Conservation (phyloP, 345 rosid genomes). For the Populus pruinosa region DNA sequence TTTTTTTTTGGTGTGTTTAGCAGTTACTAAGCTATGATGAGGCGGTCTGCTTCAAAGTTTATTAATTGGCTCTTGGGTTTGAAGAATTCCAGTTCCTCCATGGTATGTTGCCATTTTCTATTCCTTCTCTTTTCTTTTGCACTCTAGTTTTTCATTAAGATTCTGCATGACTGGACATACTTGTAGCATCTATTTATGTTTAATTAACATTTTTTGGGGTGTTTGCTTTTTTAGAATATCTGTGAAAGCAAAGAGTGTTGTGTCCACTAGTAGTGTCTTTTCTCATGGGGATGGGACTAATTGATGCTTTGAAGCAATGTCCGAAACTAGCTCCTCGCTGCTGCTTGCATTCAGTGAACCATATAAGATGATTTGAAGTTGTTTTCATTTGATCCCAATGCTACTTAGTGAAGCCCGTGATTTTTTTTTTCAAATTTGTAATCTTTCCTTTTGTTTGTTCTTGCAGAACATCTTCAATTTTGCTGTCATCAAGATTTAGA, state of each 20-base stretch:
- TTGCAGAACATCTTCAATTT: neutral
- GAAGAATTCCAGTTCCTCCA: neutral
- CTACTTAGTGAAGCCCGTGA: neutral
- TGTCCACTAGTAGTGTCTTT: too few species aligned
- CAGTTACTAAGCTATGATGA: conserved; percentile 7
- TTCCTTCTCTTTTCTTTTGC: neutral
- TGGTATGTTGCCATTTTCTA: neutral
- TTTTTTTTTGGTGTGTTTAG: too few species aligned
- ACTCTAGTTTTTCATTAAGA: neutral
- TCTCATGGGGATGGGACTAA: too few species aligned
- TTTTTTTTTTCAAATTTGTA: neutral
- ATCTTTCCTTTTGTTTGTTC: neutral
- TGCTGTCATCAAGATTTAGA: neutral
- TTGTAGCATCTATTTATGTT: neutral
- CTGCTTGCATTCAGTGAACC: neutral
- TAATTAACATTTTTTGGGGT: neutral
- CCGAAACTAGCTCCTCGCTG: neutral
- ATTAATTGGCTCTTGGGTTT: conserved; percentile 20
- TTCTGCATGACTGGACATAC: neutral
- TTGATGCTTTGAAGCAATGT: neutral
- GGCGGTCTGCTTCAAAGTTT: conserved; percentile 8
- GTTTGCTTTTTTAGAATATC: neutral
- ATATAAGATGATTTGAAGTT: neutral
- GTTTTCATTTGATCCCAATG: neutral
- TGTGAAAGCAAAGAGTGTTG: too few species aligned